A percentile compares a stretch with the other conserved stretches of the same genome.
These are phyloP conservation scores for Phycomyces blakesleeanus DNA, from an alignment of 192 early-diverging fungal species.

Conservation along the genomic window DNA sequence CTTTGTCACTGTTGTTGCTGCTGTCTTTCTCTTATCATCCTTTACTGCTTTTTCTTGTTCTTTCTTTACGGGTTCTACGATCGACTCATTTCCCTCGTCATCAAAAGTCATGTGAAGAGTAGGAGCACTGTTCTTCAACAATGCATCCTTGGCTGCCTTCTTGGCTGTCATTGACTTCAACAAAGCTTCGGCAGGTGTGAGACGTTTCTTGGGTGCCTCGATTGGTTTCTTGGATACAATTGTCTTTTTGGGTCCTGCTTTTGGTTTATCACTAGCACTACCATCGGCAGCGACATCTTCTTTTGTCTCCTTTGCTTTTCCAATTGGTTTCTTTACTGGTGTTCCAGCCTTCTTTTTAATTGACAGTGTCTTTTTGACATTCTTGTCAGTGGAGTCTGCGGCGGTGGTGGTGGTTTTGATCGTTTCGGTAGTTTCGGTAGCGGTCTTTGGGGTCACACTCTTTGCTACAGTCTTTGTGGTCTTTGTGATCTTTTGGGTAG, in stretches of 20 bases:
- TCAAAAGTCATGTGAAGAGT: slow-evolving; percentile 19
- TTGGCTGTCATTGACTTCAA: slow-evolving; percentile 27
- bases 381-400: no score
- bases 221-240: background rate
- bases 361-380: slow-evolving; percentile 2
- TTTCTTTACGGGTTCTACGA: slow-evolving; percentile 10
- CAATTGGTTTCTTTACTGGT: no score
- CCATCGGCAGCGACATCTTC: no score
- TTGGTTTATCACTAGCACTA: background rate
- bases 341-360: background rate
- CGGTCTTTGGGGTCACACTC: no score
- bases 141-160: slow-evolving; percentile 14
- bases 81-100: slow-evolving; percentile 7
- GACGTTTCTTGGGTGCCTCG: slow-evolving; percentile 9
- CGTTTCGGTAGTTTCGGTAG: no score
- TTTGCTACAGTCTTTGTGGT: no score
- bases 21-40: no score
- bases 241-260: background rate
- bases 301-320: no score
- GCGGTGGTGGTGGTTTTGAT: no score
- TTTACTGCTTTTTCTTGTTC: background rate
- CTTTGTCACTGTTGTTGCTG: background rate
- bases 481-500: no score
- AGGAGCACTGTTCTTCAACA: background rate
- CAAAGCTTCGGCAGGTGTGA: slow-evolving; percentile 22